Percentiles rank a stretch among this genome's conserved stretches.
phyloP scores from a whole-genome alignment of 2,329 filamentous ascomycete species.

The Chalaropsis thielavioides region DNA sequence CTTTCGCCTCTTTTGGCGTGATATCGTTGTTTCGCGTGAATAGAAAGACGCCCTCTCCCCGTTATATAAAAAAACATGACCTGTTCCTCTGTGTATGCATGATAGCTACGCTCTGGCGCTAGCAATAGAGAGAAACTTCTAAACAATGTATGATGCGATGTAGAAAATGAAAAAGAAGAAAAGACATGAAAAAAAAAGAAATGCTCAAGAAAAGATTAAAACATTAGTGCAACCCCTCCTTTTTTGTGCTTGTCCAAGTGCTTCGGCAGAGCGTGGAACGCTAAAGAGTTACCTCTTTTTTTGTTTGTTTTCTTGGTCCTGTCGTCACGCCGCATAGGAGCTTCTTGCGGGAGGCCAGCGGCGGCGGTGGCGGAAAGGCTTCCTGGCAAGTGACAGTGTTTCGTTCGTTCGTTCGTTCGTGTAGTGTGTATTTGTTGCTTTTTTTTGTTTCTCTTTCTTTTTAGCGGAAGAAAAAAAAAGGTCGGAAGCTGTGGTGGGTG shows the following conservation, averaged over 20 bases:
- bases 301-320: slow-evolving; percentile 8
- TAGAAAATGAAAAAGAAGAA: neutral
- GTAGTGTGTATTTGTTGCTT: slow-evolving; percentile 9
- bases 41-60: neutral
- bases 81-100: neutral
- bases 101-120: neutral
- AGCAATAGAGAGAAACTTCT: neutral
- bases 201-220: neutral
- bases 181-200: neutral
- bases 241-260: slow-evolving; percentile 17
- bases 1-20: neutral
- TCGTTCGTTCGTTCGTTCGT: slow-evolving; percentile 18
- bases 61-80: neutral
- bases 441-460: neutral
- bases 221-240: slow-evolving; percentile 8
- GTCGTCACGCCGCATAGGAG: neutral
- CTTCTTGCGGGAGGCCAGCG: neutral
- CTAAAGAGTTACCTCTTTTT: slow-evolving; percentile 18
- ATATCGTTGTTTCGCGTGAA: neutral
- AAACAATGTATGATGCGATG: neutral
- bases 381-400: slow-evolving; percentile 8
- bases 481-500: slow-evolving; percentile 4
- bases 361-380: neutral
- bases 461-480: neutral
- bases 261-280: slow-evolving; percentile 19